A percentile compares a stretch with the other conserved stretches of the same genome.
Conservation (phyloP, 345 rosid species). For the Leavenworthia alabamica region DNA sequence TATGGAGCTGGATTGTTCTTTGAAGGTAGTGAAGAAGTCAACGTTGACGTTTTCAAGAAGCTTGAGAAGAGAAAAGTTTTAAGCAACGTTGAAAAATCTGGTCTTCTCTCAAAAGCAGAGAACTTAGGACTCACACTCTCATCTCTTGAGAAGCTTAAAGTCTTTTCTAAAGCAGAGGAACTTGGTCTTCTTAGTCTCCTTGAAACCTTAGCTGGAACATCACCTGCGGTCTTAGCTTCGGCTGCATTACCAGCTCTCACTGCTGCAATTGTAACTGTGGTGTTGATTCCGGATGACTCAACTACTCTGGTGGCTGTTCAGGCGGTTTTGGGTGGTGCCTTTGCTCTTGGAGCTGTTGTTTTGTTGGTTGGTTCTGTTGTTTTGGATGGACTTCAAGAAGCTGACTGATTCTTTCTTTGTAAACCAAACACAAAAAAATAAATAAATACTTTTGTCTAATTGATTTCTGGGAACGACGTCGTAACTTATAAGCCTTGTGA, state of each 20-base stretch:
- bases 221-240: slow-evolving; percentile 70
- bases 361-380: slow-evolving; percentile 72
- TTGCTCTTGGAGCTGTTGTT: slow-evolving; percentile 61
- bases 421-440: not conserved
- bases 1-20: slow-evolving; percentile 81
- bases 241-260: slow-evolving; percentile 62
- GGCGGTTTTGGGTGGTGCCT: slow-evolving; percentile 59
- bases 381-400: slow-evolving; percentile 79
- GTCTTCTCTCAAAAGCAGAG: slow-evolving; percentile 78
- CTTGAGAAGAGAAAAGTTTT: slow-evolving; percentile 77
- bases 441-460: not conserved
- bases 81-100: slow-evolving; percentile 83
- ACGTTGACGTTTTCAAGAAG: slow-evolving; percentile 87
- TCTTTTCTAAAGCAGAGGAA: slow-evolving; percentile 90
- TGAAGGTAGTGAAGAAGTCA: slow-evolving; percentile 79
- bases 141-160: slow-evolving; percentile 72
- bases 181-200: slow-evolving; percentile 76
- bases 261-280: slow-evolving; percentile 65
- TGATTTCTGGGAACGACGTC: no score
- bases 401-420: slow-evolving; percentile 44
- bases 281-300: slow-evolving; percentile 80
- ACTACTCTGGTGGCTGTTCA: slow-evolving; percentile 55
- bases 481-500: no score
- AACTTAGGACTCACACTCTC: slow-evolving; percentile 68
- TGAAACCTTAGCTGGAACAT: slow-evolving; percentile 50